These are phyloP conservation scores for Aspergillus sp. DNA, from an alignment of 2,329 filamentous ascomycete species.

Conservation along the genomic window DNA sequence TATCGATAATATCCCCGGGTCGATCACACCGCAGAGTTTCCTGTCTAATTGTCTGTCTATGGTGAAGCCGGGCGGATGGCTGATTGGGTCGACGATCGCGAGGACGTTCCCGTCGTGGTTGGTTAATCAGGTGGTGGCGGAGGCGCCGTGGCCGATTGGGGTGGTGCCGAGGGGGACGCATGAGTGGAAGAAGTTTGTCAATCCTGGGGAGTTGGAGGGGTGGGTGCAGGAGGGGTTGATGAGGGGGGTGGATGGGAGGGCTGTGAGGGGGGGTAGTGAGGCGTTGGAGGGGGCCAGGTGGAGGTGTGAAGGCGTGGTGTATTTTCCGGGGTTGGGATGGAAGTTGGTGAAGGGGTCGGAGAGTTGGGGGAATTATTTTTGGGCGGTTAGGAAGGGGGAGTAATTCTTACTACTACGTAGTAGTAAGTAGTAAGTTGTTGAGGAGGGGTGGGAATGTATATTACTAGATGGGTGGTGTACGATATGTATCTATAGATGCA, in stretches of 20 bases:
- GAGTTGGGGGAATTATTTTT: constrained; percentile 93
- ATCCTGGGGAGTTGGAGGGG: constrained; percentile 66
- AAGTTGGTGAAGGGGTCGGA: constrained; percentile 78
- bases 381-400: constrained; percentile 68
- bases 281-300: constrained; percentile 51
- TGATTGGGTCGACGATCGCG: constrained; percentile 89
- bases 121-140: constrained; percentile 88
- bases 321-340: constrained; percentile 90
- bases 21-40: constrained; percentile 67
- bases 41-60: constrained; percentile 59
- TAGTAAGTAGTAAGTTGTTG: background rate
- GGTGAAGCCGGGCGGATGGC: constrained; percentile 87
- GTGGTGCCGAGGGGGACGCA: constrained; percentile 93
- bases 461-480: background rate
- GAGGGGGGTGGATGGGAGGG: constrained; percentile 49
- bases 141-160: constrained; percentile 67
- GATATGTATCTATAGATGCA: background rate
- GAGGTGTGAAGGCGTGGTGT: constrained; percentile 78
- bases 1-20: constrained; percentile 74
- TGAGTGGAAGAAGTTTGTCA: constrained; percentile 95
- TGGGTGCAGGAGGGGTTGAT: constrained; percentile 48
- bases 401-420: constrained; percentile 10
- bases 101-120: constrained; percentile 86
- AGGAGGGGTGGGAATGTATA: background rate
- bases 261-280: constrained; percentile 25